Conservation (phyloP, 75 land plant genomes). For the Gnetum montanum region DNA sequence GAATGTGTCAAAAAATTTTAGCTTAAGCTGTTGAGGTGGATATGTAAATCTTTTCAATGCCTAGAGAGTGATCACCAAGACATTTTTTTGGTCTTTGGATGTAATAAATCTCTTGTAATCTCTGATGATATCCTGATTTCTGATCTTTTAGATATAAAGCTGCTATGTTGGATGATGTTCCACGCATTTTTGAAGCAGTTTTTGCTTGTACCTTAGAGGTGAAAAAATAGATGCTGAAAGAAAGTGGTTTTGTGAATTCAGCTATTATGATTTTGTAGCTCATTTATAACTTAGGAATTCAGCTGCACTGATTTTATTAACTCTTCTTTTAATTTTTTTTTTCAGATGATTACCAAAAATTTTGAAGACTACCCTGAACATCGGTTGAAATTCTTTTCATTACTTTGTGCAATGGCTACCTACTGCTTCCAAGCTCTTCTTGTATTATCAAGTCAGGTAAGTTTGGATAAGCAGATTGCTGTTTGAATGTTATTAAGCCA, state of each 20-base stretch:
- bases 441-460: conserved; percentile 79
- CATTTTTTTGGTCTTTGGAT: too few species aligned
- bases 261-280: too few species aligned
- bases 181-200: conserved; percentile 96
- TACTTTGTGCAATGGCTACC: conserved; percentile 88
- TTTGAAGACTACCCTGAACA: conserved; percentile 99
- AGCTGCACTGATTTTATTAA: too few species aligned
- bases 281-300: too few species aligned
- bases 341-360: conserved; percentile 97
- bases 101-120: too few species aligned
- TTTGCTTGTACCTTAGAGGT: conserved; percentile 99
- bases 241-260: too few species aligned
- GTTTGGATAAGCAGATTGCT: too few species aligned
- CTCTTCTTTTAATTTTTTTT: neutral
- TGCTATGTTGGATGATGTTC: conserved; percentile 92
- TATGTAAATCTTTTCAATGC: too few species aligned
- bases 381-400: conserved; percentile 90
- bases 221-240: neutral
- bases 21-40: too few species aligned
- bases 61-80: too few species aligned
- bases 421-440: conserved; percentile 91
- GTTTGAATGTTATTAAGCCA: too few species aligned
- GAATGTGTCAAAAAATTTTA: too few species aligned
- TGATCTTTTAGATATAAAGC: conserved; percentile 51
- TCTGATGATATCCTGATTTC: neutral